These are phyloP conservation scores for Actinomortierella wolfii DNA, from an alignment of 371 early-diverging fungal species.

Conservation along the genomic window DNA sequence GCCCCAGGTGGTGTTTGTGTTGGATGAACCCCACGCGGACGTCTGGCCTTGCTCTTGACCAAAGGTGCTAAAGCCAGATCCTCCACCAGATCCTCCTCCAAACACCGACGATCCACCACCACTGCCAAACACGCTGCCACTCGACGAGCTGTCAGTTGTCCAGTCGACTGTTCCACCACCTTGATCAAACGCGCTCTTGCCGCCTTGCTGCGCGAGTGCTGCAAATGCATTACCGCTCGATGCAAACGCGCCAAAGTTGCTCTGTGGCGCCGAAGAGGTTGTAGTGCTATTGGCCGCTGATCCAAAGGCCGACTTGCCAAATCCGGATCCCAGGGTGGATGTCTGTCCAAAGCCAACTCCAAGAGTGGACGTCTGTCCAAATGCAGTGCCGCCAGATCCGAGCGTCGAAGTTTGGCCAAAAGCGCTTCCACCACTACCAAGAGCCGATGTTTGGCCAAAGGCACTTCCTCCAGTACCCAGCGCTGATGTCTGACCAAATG, in stretches of 20 bases:
- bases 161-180: slow-evolving; percentile 16
- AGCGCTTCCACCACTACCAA: slow-evolving; percentile 11
- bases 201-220: slow-evolving; percentile 19
- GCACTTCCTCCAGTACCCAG: slow-evolving; percentile 10
- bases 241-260: slow-evolving; percentile 41
- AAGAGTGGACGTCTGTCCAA: slow-evolving; percentile 20
- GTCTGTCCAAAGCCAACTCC: slow-evolving; percentile 18
- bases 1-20: too few species aligned
- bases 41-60: not conserved
- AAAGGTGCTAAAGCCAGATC: slow-evolving; percentile 7
- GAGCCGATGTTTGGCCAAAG: slow-evolving; percentile 6
- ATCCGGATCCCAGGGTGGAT: slow-evolving; percentile 11
- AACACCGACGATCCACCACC: slow-evolving; percentile 7
- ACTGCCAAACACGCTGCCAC: slow-evolving; percentile 12
- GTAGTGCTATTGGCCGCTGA: slow-evolving; percentile 10
- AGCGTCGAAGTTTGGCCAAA: slow-evolving; percentile 8
- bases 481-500: slow-evolving; percentile 19
- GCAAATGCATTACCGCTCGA: slow-evolving; percentile 36
- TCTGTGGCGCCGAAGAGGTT: slow-evolving; percentile 12
- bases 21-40: too few species aligned
- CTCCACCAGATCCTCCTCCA: slow-evolving; percentile 22
- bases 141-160: not conserved
- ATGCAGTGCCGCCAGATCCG: slow-evolving; percentile 2
- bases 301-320: slow-evolving; percentile 16
- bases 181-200: slow-evolving; percentile 19